Evolutionary conservation across 2,329 filamentous ascomycete genomes (phyloP).

Genomic region (Aureobasidium leucospermi): DNA sequence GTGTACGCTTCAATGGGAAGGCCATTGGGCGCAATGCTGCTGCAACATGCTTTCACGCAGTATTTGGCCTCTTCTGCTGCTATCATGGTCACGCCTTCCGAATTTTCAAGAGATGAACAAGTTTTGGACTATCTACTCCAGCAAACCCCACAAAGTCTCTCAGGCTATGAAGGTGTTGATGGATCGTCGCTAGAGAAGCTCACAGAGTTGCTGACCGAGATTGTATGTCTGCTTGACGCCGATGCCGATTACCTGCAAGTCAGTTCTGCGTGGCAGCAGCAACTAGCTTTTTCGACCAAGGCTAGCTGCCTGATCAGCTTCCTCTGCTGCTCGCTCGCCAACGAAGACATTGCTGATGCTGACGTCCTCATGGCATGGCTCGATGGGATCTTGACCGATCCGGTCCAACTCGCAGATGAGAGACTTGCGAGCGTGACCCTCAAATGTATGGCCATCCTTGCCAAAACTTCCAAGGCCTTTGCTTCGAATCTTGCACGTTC

Average conservation of each 20-base stretch:
- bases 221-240: constrained; percentile 80
- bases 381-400: constrained; percentile 71
- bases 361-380: constrained; percentile 79
- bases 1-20: constrained; percentile 74
- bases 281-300: constrained; percentile 78
- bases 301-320: constrained; percentile 74
- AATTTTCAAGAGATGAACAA: constrained; percentile 53
- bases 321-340: constrained; percentile 74
- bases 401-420: constrained; percentile 73
- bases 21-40: constrained; percentile 81
- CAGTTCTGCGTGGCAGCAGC: constrained; percentile 79
- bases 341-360: constrained; percentile 71
- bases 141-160: not conserved
- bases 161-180: not conserved
- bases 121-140: constrained; percentile 55
- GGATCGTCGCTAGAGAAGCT: constrained; percentile 43
- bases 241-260: constrained; percentile 85
- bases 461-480: constrained; percentile 63
- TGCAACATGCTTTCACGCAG: constrained; percentile 83
- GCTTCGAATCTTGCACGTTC: constrained; percentile 71
- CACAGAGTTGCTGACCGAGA: constrained; percentile 66
- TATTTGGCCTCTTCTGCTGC: constrained; percentile 74
- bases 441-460: constrained; percentile 73
- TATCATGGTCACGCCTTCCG: constrained; percentile 58
- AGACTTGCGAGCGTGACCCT: constrained; percentile 70